Percentiles rank a stretch among this genome's conserved stretches.
Conservation (phyloP, 768 basidiomycete genomes). For the Hypholoma fasciculare region DNA sequence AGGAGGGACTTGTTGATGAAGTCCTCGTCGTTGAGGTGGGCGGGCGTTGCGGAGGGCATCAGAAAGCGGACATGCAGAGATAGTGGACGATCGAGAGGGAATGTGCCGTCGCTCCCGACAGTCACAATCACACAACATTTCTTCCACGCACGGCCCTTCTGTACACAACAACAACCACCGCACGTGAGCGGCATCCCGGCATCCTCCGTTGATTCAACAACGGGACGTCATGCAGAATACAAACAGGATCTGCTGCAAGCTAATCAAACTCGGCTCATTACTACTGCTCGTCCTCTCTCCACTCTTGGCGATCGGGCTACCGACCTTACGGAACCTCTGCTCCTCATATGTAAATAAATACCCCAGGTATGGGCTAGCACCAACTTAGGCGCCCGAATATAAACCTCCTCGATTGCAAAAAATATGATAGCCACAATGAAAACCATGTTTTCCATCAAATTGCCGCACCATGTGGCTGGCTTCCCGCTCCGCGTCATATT, state of each 20-base stretch:
- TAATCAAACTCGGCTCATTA: too few relatives aligned
- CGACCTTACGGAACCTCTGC: too few relatives aligned
- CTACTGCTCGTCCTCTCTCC: neutral
- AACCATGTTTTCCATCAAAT: neutral
- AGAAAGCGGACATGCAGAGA: slow-evolving; percentile 32
- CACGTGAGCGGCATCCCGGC: slow-evolving; percentile 34
- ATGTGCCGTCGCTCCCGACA: slow-evolving; percentile 51
- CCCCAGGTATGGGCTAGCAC: too few relatives aligned
- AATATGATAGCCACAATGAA: neutral
- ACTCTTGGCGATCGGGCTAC: neutral
- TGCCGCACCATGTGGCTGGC: neutral
- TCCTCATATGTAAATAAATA: too few relatives aligned
- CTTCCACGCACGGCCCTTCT: slow-evolving; percentile 48
- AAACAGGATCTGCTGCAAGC: too few relatives aligned
- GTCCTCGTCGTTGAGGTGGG: slow-evolving; percentile 66
- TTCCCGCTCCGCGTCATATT: neutral
- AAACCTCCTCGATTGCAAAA: too few relatives aligned
- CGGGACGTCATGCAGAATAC: too few relatives aligned
- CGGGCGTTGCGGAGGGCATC: slow-evolving; percentile 30
- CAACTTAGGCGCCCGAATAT: too few relatives aligned
- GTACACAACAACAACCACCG: slow-evolving; percentile 33
- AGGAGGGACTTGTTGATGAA: slow-evolving; percentile 84
- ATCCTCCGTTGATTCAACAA: neutral
- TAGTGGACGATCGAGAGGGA: slow-evolving; percentile 44
- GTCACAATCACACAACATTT: slow-evolving; percentile 44